Percentiles rank a stretch among this genome's conserved stretches.
These are phyloP conservation scores for Boletus smithii DNA, from an alignment of 1,284 basidiomycete species.

Conservation along the genomic window DNA sequence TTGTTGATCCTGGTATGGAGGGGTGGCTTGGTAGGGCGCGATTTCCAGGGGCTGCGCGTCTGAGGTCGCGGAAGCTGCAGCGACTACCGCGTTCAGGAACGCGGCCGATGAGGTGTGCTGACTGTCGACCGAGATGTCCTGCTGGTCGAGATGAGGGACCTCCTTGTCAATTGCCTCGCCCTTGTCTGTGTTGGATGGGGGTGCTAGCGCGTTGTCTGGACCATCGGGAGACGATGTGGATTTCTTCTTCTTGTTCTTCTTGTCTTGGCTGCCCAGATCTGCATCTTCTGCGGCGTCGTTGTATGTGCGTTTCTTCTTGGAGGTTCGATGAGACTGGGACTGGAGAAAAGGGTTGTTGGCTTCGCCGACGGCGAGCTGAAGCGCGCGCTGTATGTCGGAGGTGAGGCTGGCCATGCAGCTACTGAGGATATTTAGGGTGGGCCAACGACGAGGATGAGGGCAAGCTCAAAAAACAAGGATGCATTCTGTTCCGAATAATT, in stretches of 20 bases:
- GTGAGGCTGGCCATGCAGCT: conserved; percentile 33
- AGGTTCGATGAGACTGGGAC: conserved; percentile 30
- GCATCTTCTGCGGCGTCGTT: conserved; percentile 20
- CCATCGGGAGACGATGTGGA: background rate
- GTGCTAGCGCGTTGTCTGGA: conserved; percentile 7
- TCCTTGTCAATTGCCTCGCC: conserved; percentile 39
- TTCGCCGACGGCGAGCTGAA: conserved; percentile 42
- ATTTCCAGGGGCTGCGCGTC: conserved; percentile 29
- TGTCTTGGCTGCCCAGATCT: conserved; percentile 24
- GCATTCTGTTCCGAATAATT: conserved; percentile 12
- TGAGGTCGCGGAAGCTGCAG: conserved; percentile 49
- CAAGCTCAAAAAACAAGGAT: conserved; percentile 30
- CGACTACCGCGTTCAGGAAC: conserved; percentile 59
- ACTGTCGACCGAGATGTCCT: conserved; percentile 31
- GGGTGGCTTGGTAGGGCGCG: conserved; percentile 21
- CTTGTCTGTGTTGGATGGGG: conserved; percentile 30
- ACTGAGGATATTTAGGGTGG: conserved; percentile 34
- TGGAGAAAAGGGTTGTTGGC: conserved; percentile 36
- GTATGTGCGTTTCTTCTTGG: conserved; percentile 27
- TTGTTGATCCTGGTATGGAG: conserved; percentile 32
- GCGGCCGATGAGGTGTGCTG: conserved; percentile 46
- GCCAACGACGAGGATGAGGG: conserved; percentile 38
- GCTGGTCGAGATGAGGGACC: conserved; percentile 15
- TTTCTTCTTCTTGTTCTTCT: conserved; percentile 25
- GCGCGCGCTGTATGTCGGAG: conserved; percentile 38